Percentiles rank a stretch among this genome's conserved stretches.
These are phyloP conservation scores for Leucocoprinus birnbaumii DNA, from an alignment of 768 basidiomycete species.

Conservation along the genomic window DNA sequence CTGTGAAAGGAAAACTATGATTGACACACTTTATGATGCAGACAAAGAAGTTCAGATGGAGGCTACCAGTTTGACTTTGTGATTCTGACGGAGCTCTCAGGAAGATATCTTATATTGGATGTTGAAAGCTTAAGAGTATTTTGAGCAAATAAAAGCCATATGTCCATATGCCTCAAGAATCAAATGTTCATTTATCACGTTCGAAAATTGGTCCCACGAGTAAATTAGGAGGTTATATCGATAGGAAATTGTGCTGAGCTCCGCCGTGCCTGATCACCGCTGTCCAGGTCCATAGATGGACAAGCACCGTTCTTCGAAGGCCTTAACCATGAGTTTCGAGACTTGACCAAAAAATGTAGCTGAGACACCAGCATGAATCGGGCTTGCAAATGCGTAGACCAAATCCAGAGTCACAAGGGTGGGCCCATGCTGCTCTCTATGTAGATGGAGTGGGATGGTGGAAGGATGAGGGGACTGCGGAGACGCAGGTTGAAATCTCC, in stretches of 20 bases:
- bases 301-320: slow-evolving; percentile 85
- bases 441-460: neutral
- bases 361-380: slow-evolving; percentile 81
- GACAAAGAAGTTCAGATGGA: neutral
- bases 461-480: slow-evolving; percentile 36
- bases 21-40: neutral
- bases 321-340: slow-evolving; percentile 84
- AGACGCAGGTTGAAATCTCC: slow-evolving; percentile 68
- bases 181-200: neutral
- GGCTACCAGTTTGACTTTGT: neutral
- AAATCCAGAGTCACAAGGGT: slow-evolving; percentile 86
- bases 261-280: neutral
- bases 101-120: neutral
- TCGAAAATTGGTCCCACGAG: neutral
- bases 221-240: neutral
- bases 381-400: slow-evolving; percentile 83
- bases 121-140: neutral
- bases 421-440: slow-evolving; percentile 30
- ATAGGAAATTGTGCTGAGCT: neutral
- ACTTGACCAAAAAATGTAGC: slow-evolving; percentile 85
- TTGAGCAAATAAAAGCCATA: neutral
- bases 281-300: slow-evolving; percentile 62
- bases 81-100: neutral
- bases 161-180: neutral
- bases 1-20: slow-evolving; percentile 14